Evolutionary conservation across 2,329 filamentous ascomycete species (phyloP).

Genomic region (Rhynchosporium agropyri): DNA sequence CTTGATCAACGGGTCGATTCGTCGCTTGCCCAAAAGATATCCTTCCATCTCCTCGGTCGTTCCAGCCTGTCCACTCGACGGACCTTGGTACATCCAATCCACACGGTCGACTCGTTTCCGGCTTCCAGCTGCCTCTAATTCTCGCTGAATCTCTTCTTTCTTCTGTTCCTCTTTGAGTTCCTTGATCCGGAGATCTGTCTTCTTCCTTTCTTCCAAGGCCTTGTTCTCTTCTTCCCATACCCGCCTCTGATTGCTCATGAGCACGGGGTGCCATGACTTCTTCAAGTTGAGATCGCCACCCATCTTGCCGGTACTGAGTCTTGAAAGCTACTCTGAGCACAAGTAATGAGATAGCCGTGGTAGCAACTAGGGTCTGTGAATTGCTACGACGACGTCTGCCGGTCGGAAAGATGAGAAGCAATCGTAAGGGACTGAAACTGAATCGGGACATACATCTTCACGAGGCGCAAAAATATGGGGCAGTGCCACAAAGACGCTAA

Average conservation of each 20-base stretch:
- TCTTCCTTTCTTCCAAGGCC: slow-evolving; percentile 91
- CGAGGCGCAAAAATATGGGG: slow-evolving; percentile 14
- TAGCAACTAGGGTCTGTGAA: not conserved
- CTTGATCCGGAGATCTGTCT: slow-evolving; percentile 86
- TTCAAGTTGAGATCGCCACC: slow-evolving; percentile 96
- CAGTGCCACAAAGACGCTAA: not conserved
- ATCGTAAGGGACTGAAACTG: too few species aligned
- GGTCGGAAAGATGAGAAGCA: too few species aligned
- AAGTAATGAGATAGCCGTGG: not conserved
- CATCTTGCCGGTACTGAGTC: slow-evolving; percentile 59
- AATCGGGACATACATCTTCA: not conserved
- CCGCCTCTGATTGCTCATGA: slow-evolving; percentile 86
- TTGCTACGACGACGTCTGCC: too few species aligned
- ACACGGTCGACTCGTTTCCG: slow-evolving; percentile 79
- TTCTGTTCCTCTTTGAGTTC: slow-evolving; percentile 93
- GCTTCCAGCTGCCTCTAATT: slow-evolving; percentile 88
- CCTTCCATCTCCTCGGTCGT: slow-evolving; percentile 89
- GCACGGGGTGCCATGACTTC: slow-evolving; percentile 89
- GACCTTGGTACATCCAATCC: slow-evolving; percentile 98
- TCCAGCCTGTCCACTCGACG: slow-evolving; percentile 73
- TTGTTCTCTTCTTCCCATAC: slow-evolving; percentile 93
- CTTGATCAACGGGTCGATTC: slow-evolving; percentile 85
- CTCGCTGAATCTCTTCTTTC: slow-evolving; percentile 85
- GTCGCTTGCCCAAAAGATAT: slow-evolving; percentile 87
- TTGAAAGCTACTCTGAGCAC: not conserved